Percentiles rank a stretch among this genome's conserved stretches.
These are phyloP conservation scores for Avicennia marina DNA, from an alignment of 257 asterid species.

Conservation along the genomic window DNA sequence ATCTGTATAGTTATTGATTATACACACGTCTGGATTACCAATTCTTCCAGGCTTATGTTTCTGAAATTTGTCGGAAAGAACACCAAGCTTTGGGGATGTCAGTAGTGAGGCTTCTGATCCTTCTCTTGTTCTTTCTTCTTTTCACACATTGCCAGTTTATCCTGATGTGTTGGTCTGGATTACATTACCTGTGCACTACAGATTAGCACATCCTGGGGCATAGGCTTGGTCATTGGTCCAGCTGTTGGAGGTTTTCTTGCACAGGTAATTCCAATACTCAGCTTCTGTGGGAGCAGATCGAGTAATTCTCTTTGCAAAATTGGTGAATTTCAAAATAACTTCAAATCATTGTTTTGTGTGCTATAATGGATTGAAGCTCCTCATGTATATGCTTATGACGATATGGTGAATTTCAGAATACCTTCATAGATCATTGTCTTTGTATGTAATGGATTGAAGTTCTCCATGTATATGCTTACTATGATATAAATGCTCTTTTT, in stretches of 20 bases:
- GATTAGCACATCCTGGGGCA: constrained; percentile 88
- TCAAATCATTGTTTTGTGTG: not conserved
- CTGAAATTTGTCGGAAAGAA: constrained; percentile 71
- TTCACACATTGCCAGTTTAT: not conserved
- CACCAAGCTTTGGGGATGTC: constrained; percentile 86
- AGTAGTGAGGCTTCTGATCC: constrained; percentile 44
- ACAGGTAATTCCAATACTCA: constrained; percentile 41
- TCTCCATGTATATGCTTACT: no score
- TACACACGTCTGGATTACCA: not conserved
- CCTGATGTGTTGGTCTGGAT: not conserved
- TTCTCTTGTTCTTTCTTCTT: not conserved
- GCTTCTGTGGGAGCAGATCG: not conserved
- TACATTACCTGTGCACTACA: constrained; percentile 15
- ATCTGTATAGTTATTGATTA: not conserved
- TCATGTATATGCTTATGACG: no score
- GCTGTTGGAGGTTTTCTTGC: constrained; percentile 92
- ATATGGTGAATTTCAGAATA: not conserved
- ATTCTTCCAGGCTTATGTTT: constrained; percentile 64
- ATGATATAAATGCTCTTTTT: no score
- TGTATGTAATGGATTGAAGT: no score
- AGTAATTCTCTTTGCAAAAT: not conserved
- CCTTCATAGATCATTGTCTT: not conserved
- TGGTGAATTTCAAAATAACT: no score
- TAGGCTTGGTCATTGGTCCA: constrained; percentile 87
- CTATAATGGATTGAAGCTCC: no score